Conservation (phyloP, 306 rosid species). For the Casuarina glauca region DNA sequence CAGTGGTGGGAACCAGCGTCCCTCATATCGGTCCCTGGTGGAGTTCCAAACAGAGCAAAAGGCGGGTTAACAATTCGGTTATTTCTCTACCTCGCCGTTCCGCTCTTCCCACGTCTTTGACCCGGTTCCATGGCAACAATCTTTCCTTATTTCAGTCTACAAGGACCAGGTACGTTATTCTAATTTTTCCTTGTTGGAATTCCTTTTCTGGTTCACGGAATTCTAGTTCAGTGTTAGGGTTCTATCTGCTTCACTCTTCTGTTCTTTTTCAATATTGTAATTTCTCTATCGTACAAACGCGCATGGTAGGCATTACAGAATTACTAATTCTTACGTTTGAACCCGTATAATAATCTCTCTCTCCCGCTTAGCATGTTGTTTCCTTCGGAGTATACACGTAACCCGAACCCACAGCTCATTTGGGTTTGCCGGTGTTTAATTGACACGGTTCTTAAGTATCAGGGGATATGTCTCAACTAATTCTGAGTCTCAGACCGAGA, state of each 20-base stretch:
- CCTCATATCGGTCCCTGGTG: conserved; percentile 20
- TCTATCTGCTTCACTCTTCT: background rate
- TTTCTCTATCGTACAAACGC: background rate
- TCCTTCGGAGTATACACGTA: too few relatives aligned
- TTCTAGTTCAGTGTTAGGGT: background rate
- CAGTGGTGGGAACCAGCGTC: conserved; percentile 22
- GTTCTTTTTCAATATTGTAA: background rate
- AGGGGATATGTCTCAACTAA: background rate
- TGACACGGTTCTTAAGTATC: background rate
- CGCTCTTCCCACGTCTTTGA: conserved; percentile 8
- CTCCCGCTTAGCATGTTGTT: background rate
- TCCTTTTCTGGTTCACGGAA: background rate
- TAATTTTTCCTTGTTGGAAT: background rate
- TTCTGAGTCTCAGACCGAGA: background rate
- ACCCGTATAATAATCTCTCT: too few relatives aligned
- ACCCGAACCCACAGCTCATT: too few relatives aligned
- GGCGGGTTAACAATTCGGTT: conserved; percentile 30
- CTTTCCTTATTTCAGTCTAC: conserved; percentile 24
- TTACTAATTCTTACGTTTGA: background rate
- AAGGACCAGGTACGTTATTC: background rate
- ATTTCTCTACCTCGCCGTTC: conserved; percentile 23
- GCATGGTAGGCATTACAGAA: conserved; percentile 2
- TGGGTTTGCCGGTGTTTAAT: too few relatives aligned
- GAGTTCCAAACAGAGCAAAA: conserved; percentile 19
- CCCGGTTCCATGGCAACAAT: conserved; percentile 15